Evolutionary conservation across 2,329 filamentous ascomycete genomes (phyloP).

Genomic region (Elsinoe fawcettii): DNA sequence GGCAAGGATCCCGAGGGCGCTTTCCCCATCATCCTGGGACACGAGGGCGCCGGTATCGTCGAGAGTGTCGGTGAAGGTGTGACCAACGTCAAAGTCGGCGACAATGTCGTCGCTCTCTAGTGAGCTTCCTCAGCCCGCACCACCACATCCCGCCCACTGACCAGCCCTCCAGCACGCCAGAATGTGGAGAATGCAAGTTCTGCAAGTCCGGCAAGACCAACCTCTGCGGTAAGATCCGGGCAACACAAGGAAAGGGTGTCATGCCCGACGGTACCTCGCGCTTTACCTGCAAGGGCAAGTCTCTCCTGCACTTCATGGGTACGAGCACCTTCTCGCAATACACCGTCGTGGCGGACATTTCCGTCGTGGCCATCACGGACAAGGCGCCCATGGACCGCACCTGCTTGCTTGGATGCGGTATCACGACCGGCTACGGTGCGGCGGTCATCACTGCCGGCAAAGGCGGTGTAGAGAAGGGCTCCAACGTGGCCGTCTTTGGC

Average conservation of each 20-base stretch:
- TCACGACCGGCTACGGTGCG: slow-evolving; percentile 96
- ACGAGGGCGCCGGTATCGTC: slow-evolving; percentile 86
- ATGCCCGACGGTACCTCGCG: slow-evolving; percentile 96
- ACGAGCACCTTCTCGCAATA: slow-evolving; percentile 98
- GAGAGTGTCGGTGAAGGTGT: slow-evolving; percentile 93
- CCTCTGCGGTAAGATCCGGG: slow-evolving; percentile 96
- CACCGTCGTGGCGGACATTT: slow-evolving; percentile 97
- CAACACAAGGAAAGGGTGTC: slow-evolving; percentile 88
- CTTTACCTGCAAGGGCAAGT: slow-evolving; percentile 91
- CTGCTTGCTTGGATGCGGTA: slow-evolving; percentile 92
- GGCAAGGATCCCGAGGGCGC: slow-evolving; percentile 96
- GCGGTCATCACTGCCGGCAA: slow-evolving; percentile 80
- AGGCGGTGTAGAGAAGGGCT: slow-evolving; percentile 67
- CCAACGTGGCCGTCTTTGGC: slow-evolving; percentile 86
- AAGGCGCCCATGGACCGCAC: slow-evolving; percentile 93
- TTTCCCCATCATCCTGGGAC: slow-evolving; percentile 80
- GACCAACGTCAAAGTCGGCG: slow-evolving; percentile 85
- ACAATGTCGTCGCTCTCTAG: slow-evolving; percentile 86
- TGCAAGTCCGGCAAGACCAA: slow-evolving; percentile 99
- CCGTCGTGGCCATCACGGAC: slow-evolving; percentile 83
- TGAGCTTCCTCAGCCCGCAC: slow-evolving; percentile 38
- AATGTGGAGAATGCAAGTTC: slow-evolving; percentile 98
- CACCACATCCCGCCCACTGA: slow-evolving; percentile 20
- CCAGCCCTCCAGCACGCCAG: slow-evolving; percentile 64
- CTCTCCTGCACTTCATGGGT: slow-evolving; percentile 98